These are phyloP conservation scores for Rutstroemia sp. DNA, from an alignment of 2,329 filamentous ascomycete species.

Conservation along the genomic window DNA sequence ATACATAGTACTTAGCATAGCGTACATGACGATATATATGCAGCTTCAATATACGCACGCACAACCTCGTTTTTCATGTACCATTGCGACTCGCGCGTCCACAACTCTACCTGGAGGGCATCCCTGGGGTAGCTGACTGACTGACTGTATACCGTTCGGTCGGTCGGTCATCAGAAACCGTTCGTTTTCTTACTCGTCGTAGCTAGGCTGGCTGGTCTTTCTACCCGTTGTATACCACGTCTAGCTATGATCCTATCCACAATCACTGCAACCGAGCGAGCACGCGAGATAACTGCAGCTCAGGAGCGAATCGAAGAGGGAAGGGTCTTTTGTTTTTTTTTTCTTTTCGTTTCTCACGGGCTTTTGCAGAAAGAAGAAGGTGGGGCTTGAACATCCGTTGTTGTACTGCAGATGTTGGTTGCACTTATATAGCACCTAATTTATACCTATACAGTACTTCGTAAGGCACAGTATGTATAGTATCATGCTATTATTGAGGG, in stretches of 20 bases:
- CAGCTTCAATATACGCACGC: background rate
- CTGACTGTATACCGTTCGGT: background rate
- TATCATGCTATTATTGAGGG: too few species aligned
- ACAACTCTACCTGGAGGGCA: background rate
- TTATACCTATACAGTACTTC: background rate
- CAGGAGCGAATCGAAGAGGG: conserved; percentile 5
- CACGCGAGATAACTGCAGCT: conserved; percentile 5
- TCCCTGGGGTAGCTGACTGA: background rate
- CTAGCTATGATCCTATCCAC: too few species aligned
- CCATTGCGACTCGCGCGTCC: background rate
- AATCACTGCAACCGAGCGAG: background rate
- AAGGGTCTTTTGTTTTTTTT: background rate
- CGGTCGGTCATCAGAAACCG: background rate
- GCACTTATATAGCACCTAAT: background rate
- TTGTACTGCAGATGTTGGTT: background rate
- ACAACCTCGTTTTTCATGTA: background rate
- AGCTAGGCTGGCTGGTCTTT: background rate
- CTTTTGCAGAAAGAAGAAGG: conserved; percentile 4
- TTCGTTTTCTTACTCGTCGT: background rate
- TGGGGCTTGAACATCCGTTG: conserved; percentile 2
- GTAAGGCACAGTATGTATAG: too few species aligned
- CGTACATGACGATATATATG: background rate
- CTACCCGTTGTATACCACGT: too few species aligned
- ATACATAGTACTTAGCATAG: too few species aligned
- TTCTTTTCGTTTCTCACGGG: background rate